Evolutionary conservation across 345 rosid genomes (phyloP).

Genomic region (Lenwebbia sp.): DNA sequence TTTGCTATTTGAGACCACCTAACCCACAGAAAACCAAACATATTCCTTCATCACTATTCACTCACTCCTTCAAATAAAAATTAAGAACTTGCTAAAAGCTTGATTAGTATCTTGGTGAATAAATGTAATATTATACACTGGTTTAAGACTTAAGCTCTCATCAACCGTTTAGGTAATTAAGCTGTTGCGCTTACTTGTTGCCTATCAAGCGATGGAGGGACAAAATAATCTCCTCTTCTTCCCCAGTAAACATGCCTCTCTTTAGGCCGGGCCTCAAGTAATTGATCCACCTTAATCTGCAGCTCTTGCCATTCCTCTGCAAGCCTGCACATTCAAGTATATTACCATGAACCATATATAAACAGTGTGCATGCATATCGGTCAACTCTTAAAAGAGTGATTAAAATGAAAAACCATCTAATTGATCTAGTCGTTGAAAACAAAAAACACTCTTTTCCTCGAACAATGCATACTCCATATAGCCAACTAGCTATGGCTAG

Average conservation of each 20-base stretch:
- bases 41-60: background rate
- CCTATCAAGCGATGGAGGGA: constrained; percentile 65
- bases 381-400: background rate
- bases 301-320: constrained; percentile 92
- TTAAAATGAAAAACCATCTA: background rate
- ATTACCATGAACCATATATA: background rate
- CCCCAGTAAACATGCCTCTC: constrained; percentile 42
- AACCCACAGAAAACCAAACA: background rate
- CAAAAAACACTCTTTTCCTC: background rate
- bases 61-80: background rate
- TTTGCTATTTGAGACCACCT: constrained; percentile 94
- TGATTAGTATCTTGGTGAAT: background rate
- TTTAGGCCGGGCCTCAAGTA: constrained; percentile 86
- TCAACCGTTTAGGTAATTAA: background rate
- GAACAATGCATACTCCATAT: background rate
- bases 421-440: background rate
- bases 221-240: constrained; percentile 69
- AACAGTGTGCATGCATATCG: background rate
- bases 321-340: constrained; percentile 32
- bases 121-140: background rate
- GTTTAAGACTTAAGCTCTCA: background rate
- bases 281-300: constrained; percentile 92
- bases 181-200: constrained; percentile 52
- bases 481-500: background rate
- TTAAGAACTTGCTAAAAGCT: background rate